Percentiles rank a stretch among this genome's conserved stretches.
Conservation (phyloP, 2,329 filamentous ascomycete genomes). For the Aureobasidium melanogenum region DNA sequence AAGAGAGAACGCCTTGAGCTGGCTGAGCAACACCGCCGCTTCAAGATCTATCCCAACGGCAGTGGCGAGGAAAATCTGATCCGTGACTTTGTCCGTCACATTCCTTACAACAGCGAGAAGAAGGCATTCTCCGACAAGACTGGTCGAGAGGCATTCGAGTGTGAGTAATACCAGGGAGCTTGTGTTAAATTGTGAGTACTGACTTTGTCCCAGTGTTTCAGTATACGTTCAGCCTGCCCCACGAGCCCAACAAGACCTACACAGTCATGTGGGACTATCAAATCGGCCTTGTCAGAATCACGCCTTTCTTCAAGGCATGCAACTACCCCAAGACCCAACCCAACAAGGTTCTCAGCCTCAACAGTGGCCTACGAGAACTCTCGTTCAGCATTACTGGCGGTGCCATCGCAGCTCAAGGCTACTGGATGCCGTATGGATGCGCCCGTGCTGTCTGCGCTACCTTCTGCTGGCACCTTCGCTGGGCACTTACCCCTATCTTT, state of each 20-base stretch:
- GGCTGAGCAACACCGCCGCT: conserved; percentile 50
- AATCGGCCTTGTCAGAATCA: conserved; percentile 85
- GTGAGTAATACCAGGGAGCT: conserved; percentile 39
- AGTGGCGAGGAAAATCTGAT: conserved; percentile 34
- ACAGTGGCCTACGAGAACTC: conserved; percentile 77
- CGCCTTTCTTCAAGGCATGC: conserved; percentile 86
- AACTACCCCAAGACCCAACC: conserved; percentile 88
- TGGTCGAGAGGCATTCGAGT: conserved; percentile 78
- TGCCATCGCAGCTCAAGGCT: conserved; percentile 83
- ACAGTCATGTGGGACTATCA: conserved; percentile 97
- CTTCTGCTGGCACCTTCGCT: conserved; percentile 79
- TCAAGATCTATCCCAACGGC: conserved; percentile 58
- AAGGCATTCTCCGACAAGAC: conserved; percentile 82
- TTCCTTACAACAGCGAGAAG: conserved; percentile 92
- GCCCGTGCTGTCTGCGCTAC: conserved; percentile 81
- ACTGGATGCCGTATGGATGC: conserved; percentile 90
- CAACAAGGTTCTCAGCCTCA: conserved; percentile 61
- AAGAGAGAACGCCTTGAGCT: conserved; percentile 35
- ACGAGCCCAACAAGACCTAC: conserved; percentile 53
- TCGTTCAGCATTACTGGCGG: conserved; percentile 93
- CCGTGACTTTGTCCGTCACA: conserved; percentile 49
- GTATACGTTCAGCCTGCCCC: conserved; percentile 69
- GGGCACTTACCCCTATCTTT: conserved; percentile 83
- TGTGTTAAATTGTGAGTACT: conserved; percentile 5
- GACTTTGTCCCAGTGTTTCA: conserved; percentile 57